These are phyloP conservation scores for Aspergillus terreus DNA, from an alignment of 2,329 filamentous ascomycete species.

Conservation along the genomic window DNA sequence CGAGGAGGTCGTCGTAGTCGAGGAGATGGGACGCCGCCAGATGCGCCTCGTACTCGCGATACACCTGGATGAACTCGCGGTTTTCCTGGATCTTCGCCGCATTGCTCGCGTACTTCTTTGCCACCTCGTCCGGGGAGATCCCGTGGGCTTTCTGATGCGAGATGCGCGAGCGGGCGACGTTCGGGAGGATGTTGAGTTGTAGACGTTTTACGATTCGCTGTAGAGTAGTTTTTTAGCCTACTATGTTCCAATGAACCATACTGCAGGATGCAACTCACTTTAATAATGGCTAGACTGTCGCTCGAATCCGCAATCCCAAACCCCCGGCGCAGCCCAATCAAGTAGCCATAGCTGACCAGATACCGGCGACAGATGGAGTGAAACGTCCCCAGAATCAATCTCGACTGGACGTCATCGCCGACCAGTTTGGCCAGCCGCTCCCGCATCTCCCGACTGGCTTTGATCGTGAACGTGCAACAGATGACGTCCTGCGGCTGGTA, in stretches of 20 bases:
- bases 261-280: constrained; percentile 25
- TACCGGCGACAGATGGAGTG: constrained; percentile 89
- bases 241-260: constrained; percentile 8
- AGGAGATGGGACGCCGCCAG: constrained; percentile 74
- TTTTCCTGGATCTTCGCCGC: constrained; percentile 46
- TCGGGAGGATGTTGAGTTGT: constrained; percentile 64
- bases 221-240: background rate
- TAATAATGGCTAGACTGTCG: constrained; percentile 75
- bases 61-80: constrained; percentile 65
- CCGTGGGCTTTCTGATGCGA: constrained; percentile 59
- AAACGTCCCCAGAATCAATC: constrained; percentile 85
- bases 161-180: constrained; percentile 70
- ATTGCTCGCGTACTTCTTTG: constrained; percentile 29
- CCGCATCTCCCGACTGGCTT: constrained; percentile 91
- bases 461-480: constrained; percentile 95
- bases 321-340: constrained; percentile 75
- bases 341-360: constrained; percentile 74
- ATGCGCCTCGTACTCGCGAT: constrained; percentile 72
- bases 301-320: constrained; percentile 88
- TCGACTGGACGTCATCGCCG: constrained; percentile 70
- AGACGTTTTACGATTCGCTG: constrained; percentile 74
- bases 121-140: constrained; percentile 44
- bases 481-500: constrained; percentile 82
- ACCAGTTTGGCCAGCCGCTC: constrained; percentile 76
- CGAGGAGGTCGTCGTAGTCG: constrained; percentile 89